Base-by-base conservation (phyloP, 1,139 yeast species). In the Magnusiomyces sp. region DNA sequence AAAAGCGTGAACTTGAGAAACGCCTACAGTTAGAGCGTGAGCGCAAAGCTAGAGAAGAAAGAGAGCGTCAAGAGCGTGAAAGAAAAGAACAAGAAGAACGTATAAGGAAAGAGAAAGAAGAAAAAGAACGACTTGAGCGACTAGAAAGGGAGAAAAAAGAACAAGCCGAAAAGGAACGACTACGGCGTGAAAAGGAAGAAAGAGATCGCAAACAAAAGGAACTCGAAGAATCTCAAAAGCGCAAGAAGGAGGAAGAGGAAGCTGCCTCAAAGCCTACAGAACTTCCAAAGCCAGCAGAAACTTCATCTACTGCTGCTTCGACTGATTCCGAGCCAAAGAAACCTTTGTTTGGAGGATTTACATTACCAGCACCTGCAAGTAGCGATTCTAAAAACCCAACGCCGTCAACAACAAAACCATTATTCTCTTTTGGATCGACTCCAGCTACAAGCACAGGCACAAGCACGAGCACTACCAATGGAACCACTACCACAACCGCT, bases 61-160 rank as follows among this genome's bases (percentile, higher is more conserved):
- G 20, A 33, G 48, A 43, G 29, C 46, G 29, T 9, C 40, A 43
- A 44, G 47, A 49, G 38, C 49, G 50, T 4, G 47, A 47, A 39
- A 23, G 45, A 38, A 33, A 36, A 39, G 40, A 33, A 3, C 9
- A 45, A 44, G 46, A 17, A 23, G 37, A 31, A 27, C 4, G 34
- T 2, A 23, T 14, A 31, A 27, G 41, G 13, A 17, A 40, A 32
- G 41, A 38, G 40, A 37, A 45, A 29, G 43, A 50, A 27, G 49
- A 40, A 19, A 19, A 23, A 6, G 49, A 39, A 19, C 9, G 34
- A 31, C 13, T 31, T 9, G 34, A 31, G 13, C 9, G 34, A 31
- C 10, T 23, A 20, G 44, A 19, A 41, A 9, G 17, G 34, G 47
- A 37, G n/a, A 36, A 29, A 37, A 16, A 32, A 17, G 43, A 31